phyloP scores from a whole-genome alignment of 2,329 filamentous ascomycete species.

The Epichloe hybrida region DNA sequence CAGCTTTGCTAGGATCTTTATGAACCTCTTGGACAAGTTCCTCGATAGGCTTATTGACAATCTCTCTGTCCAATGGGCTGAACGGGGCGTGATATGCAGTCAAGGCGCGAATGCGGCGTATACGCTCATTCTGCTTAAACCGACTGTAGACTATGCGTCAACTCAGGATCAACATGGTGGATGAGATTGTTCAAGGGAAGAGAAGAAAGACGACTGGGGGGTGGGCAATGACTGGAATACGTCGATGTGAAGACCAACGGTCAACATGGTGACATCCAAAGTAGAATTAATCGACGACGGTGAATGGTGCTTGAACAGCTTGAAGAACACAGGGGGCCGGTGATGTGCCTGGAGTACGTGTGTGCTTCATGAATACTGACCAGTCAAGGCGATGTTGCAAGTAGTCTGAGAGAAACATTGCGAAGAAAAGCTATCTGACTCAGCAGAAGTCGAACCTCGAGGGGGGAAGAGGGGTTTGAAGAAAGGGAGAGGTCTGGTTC shows the following conservation, averaged over 20 bases:
- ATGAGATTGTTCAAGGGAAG: not conserved
- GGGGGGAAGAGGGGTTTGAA: not conserved
- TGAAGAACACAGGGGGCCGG: not conserved
- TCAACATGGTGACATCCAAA: not conserved
- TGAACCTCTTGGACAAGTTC: slow-evolving; percentile 69
- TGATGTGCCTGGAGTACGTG: not conserved
- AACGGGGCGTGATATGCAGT: slow-evolving; percentile 52
- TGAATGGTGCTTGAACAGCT: not conserved
- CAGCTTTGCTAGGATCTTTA: slow-evolving; percentile 47
- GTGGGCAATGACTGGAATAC: not conserved
- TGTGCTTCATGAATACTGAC: slow-evolving; percentile 25
- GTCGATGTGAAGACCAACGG: not conserved
- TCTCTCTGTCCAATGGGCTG: slow-evolving; percentile 47
- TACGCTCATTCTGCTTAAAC: slow-evolving; percentile 67
- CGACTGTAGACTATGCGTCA: slow-evolving; percentile 37
- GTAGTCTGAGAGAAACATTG: slow-evolving; percentile 39
- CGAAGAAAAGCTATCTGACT: not conserved
- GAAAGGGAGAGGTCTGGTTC: not conserved
- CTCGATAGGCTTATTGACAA: slow-evolving; percentile 61
- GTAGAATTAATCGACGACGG: not conserved
- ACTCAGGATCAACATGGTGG: slow-evolving; percentile 2
- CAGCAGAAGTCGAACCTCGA: not conserved
- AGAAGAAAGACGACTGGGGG: not conserved
- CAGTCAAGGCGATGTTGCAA: slow-evolving; percentile 59
- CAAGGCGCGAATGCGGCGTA: slow-evolving; percentile 53